Base-by-base conservation (phyloP, 2,329 filamentous ascomycete genomes). In the Anthostomella pinea region DNA sequence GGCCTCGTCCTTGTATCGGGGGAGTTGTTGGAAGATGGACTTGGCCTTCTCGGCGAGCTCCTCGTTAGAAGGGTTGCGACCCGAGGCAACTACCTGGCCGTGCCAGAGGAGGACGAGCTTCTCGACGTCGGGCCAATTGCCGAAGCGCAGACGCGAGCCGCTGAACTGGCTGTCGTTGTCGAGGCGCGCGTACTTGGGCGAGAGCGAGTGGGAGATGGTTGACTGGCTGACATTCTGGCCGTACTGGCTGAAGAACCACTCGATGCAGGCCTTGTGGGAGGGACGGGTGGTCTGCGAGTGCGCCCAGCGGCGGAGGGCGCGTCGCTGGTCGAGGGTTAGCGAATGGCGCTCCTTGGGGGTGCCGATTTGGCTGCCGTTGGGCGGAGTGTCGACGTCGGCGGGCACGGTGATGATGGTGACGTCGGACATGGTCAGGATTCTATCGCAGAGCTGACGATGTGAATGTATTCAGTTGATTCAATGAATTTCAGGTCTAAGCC, bases 101-200 rank as follows among this genome's bases (percentile, higher is more conserved):
- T 70, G 50, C 71, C 76, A 45, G 79, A 88, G 49, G 81, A 94
- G 62, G 89, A 94, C 70, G 69, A 88, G 65, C 87, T 97, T 60
- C 89, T 97, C 37, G 36, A 81, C 77, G 46, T 80, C 77, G 42
- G 77, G 77, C 77, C 77, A 80, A 54, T 81, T 81, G 45, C 77
- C 77, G 40, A 79, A 79, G 45, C 77, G 75, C 44, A 81, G 65
- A 27, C 77, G 73, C 38, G 75, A 79, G 27, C 77, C 77, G n/a
- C 74, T 78, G 42, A 80, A 69, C 56, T 79, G 75, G 11, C 73
- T 74, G 48, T 80, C 75, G 52, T 71, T 72, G 53, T 81, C 77
- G 34, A 81, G 71, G 17, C 77, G 72, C 23, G 75, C 76, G 50
- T 81, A 81, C 51, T 80, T 80, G 30, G 75, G 74, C 4, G 75